phyloP scores from a whole-genome alignment of 768 basidiomycete genomes.

The Trametes maxima region DNA sequence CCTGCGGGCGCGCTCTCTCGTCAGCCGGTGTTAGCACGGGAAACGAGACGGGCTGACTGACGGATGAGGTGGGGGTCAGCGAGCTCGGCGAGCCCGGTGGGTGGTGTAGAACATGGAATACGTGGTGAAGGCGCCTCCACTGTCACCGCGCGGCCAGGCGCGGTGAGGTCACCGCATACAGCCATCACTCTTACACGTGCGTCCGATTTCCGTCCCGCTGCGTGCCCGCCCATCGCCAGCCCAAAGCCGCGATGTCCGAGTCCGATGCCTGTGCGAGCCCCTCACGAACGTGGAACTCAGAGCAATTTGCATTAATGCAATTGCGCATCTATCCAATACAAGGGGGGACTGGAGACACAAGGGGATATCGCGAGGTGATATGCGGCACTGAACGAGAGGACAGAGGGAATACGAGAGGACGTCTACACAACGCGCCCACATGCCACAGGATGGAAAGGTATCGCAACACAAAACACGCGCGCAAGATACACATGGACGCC shows the following conservation, averaged over 20 bases:
- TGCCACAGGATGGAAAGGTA: conserved; percentile 1
- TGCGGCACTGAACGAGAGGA: neutral
- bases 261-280: neutral
- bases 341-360: no score
- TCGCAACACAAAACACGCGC: neutral
- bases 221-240: neutral
- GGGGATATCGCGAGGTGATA: neutral
- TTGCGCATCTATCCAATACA: no score
- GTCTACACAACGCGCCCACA: neutral
- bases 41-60: conserved; percentile 2
- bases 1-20: conserved; percentile 11
- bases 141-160: conserved; percentile 5
- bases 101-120: conserved; percentile 22
- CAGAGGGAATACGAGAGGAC: neutral
- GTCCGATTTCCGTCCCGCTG: neutral
- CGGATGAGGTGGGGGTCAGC: conserved; percentile 8
- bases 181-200: conserved; percentile 20
- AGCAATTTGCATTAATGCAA: no score
- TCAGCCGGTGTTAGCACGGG: neutral
- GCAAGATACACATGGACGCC: neutral
- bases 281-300: neutral
- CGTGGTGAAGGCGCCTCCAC: conserved; percentile 20
- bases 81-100: conserved; percentile 20
- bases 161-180: conserved; percentile 25
- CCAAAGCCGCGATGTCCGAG: neutral